A percentile compares a stretch with the other conserved stretches of the same genome.
These are phyloP conservation scores for Colletotrichum salicis DNA, from an alignment of 2,329 filamentous ascomycete species.

Conservation along the genomic window DNA sequence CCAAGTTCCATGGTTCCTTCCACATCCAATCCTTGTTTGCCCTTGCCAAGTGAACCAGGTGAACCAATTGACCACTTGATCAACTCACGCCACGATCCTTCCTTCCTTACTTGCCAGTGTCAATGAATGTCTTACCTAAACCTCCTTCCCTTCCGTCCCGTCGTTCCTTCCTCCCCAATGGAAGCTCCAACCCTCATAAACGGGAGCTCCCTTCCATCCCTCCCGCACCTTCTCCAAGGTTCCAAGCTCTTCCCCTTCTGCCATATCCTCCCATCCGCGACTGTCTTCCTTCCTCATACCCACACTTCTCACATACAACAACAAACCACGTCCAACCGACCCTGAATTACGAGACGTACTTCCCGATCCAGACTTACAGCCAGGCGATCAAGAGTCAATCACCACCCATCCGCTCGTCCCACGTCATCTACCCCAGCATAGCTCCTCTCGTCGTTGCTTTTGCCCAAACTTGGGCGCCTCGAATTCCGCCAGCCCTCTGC, in stretches of 20 bases:
- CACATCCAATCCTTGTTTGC: not conserved
- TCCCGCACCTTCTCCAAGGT: not conserved
- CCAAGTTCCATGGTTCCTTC: not conserved
- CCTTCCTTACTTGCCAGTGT: not conserved
- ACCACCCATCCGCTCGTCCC: conserved; percentile 9
- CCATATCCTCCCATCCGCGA: not conserved
- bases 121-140: not conserved
- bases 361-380: conserved; percentile 6
- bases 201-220: not conserved
- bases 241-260: not conserved
- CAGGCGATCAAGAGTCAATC: conserved; percentile 23
- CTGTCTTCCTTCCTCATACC: not conserved
- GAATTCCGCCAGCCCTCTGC: not conserved
- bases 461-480: not conserved
- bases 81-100: not conserved
- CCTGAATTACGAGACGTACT: conserved; percentile 10
- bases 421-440: conserved; percentile 27
- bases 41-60: not conserved
- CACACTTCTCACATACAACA: conserved; percentile 16
- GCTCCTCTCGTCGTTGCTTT: conserved; percentile 19
- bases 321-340: conserved; percentile 4
- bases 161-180: not conserved
- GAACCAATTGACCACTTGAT: not conserved
- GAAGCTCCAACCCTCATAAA: conserved; percentile 18
- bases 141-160: not conserved